A percentile compares a stretch with the other conserved stretches of the same genome.
These are phyloP conservation scores for Microthlaspi erraticum DNA, from an alignment of 345 rosid genomes.

Conservation along the genomic window DNA sequence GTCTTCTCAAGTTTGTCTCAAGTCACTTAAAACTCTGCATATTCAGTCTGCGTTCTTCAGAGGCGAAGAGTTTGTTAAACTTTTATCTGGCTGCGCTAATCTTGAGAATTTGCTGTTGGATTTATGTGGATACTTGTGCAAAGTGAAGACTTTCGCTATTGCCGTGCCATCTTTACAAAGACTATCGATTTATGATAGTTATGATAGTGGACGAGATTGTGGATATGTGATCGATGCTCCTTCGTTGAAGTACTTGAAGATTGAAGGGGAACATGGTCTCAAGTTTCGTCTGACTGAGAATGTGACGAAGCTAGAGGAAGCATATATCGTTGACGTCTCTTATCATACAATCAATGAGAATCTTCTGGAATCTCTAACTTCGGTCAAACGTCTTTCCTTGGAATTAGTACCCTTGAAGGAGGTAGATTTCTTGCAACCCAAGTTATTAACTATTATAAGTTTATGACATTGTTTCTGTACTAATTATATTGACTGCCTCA, in stretches of 20 bases:
- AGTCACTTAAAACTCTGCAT: constrained; percentile 17
- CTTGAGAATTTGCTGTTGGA: not conserved
- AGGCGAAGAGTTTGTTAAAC: not conserved
- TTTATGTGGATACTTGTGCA: not conserved
- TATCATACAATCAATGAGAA: not conserved
- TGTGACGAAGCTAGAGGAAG: not conserved
- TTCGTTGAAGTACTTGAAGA: not conserved
- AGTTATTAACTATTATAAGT: not conserved
- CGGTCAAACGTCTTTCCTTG: not conserved
- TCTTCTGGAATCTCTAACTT: not conserved
- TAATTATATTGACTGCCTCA: not conserved
- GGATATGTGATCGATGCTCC: constrained; percentile 4
- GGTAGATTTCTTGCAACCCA: not conserved
- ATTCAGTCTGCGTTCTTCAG: not conserved
- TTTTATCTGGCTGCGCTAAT: constrained; percentile 11
- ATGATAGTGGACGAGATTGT: not conserved
- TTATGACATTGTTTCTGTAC: not conserved
- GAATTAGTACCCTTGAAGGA: not conserved
- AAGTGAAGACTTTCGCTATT: not conserved
- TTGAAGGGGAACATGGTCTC: rapidly evolving
- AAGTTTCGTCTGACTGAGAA: not conserved
- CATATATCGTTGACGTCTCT: not conserved
- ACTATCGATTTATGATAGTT: not conserved
- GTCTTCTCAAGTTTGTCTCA: not conserved
- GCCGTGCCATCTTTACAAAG: constrained; percentile 7